Evolutionary conservation across 2,329 filamentous ascomycete species (phyloP), one percentile per base, ranked within the genome.

Genomic region (Fusarium chaquense): DNA sequence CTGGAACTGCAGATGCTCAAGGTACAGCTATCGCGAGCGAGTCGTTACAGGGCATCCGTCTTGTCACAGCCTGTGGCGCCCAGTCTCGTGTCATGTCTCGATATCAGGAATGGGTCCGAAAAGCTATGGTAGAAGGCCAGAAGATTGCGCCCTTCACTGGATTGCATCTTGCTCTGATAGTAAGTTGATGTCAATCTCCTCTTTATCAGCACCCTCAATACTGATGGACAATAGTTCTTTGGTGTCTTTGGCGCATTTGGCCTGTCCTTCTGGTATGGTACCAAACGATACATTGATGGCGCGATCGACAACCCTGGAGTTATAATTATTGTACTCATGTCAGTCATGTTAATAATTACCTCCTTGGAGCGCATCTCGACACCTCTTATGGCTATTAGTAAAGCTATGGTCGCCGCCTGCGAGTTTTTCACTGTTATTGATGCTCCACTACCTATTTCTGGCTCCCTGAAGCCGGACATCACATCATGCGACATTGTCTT

Each of bases 401-500:
- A 75, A 24, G 76, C 76, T 6, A 73, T 71, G 69, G 56, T 73
- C 12, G 76, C 76, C 20, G 76, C 76, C 6, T 76, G 73, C 20
- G 67, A 76, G 51, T 73, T 78, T 11, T 77, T 76, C 28, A 66
- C 64, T 10, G 69, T 78, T 15, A 78, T 78, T 3, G 76, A 78
- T 32, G 74, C 75, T 3, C 73, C 75, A 0, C 9, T 66, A 13
- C 73, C 74, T 1, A 22, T 41, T 3, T 54, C 59, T 4, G 72
- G 74, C 6, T 65, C 67, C 20, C 65, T 76, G 24, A 71, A 72
- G 24, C 75, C 75, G 0, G 69, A 78, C 0, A 58, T 73, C 2
- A 41, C 49, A 18, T 58, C 65, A 3, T 77, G 75, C 6, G 80
- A 83, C 28, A 82, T 88, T 61, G 85, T 90, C 1, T 79, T 91